Base-by-base conservation (phyloP, 2,329 filamentous ascomycete genomes). In the Alternaria infectoria region DNA sequence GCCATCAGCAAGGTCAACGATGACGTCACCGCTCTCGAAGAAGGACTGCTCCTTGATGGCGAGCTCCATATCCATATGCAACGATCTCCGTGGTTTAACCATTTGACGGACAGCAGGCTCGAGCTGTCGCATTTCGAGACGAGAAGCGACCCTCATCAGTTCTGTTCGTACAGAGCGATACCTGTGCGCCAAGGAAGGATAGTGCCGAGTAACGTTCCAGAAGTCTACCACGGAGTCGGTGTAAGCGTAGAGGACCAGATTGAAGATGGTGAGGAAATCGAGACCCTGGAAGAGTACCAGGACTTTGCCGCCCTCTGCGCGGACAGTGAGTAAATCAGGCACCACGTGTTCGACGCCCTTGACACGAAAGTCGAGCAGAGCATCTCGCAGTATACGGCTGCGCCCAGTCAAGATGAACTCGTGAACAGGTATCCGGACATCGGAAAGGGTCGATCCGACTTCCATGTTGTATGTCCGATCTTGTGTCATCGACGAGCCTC, bases 131-230 rank as follows among this genome's bases (percentile, higher is more conserved):
- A 98, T 85, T 13, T 90, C 88, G 1, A 98, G 84, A 59, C 87
- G 86, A 1, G 87, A 87, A 10, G 92, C 91, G n/a, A 94, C 72
- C 68, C 89, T 95, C 90, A 97, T 96, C n/a, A 98, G 82, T 74
- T 98, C 95, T 1, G 84, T 86, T 19, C 95, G 90, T 17, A 97
- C 86, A 72, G 94, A 89, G 23, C 93, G 91, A 77, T 93, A 97
- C 44, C 91, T 86, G 70, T 87, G 86, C 0, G 92, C 90, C 75
- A 90, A 83, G 11, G 87, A 82, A 3, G 89, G 87, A 19, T 88
- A 86, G 65, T 89, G 87, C 65, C 84, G 88, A 5, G 90, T 90
- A 66, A 91, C 90, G 68, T 94, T 92, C 96, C 96, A 98, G 17
- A 94, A 91, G 62, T 96, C 93, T 30, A 97, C 85, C 15, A 94